Evolutionary conservation across 2,329 filamentous ascomycete species (phyloP).

Genomic region (Ophiocordyceps robertsii): DNA sequence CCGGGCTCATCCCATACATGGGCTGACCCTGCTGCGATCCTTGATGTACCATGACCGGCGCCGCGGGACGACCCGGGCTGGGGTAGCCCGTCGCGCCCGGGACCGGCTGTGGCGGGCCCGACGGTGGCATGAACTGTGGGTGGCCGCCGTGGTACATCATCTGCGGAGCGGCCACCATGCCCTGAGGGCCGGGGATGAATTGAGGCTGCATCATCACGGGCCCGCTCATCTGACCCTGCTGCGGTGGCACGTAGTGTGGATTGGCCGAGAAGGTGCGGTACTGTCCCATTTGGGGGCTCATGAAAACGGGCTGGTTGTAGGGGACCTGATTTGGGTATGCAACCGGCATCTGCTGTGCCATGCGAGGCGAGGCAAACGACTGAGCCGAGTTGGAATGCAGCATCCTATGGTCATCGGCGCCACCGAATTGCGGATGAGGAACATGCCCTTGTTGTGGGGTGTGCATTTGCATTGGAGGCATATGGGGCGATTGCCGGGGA

Average conservation of each 20-base stretch:
- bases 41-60: conserved; percentile 90
- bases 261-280: conserved; percentile 60
- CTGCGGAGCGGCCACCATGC: conserved; percentile 55
- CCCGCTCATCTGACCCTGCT: conserved; percentile 56
- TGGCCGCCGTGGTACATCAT: conserved; percentile 69
- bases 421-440: conserved; percentile 52
- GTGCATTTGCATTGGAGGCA: conserved; percentile 66
- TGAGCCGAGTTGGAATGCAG: conserved; percentile 73
- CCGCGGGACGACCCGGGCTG: conserved; percentile 67
- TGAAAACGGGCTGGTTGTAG: conserved; percentile 60
- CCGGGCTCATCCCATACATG: conserved; percentile 64
- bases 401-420: conserved; percentile 71
- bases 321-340: conserved; percentile 58
- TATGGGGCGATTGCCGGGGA: conserved; percentile 58
- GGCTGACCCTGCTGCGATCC: conserved; percentile 84
- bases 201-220: conserved; percentile 75
- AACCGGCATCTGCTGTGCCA: conserved; percentile 51
- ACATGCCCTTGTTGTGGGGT: conserved; percentile 57
- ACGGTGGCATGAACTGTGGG: conserved; percentile 49
- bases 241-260: conserved; percentile 56
- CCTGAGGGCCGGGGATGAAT: conserved; percentile 62
- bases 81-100: conserved; percentile 67
- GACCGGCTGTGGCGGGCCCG: conserved; percentile 41
- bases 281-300: conserved; percentile 58
- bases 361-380: conserved; percentile 73